Percentiles rank a stretch among this genome's conserved stretches.
Conservation (phyloP, 176 grass and related monocot genomes). For the Triticum monococcum region DNA sequence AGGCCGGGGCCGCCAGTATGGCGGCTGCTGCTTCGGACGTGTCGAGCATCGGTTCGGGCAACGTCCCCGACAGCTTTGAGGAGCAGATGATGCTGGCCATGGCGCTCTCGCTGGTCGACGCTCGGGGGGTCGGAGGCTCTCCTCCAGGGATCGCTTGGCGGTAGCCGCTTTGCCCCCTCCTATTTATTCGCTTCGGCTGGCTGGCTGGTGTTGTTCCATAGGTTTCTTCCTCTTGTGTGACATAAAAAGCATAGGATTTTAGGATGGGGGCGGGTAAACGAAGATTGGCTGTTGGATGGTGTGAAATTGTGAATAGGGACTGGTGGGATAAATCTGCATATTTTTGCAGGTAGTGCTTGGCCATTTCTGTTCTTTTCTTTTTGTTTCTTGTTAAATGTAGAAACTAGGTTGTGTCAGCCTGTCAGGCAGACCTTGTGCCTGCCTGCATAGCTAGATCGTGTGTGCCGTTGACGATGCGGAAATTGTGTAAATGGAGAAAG, state of each 20-base stretch:
- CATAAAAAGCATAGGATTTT: conserved; percentile 27
- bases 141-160: conserved; percentile 42
- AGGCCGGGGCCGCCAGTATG: conserved; percentile 27
- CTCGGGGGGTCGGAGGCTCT: conserved; percentile 39
- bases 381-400: background rate
- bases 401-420: background rate
- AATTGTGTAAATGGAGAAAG: background rate
- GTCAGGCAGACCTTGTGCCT: background rate
- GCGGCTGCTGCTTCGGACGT: conserved; percentile 13
- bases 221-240: conserved; percentile 22
- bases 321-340: conserved; percentile 28
- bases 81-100: conserved; percentile 95
- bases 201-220: conserved; percentile 16
- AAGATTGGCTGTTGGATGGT: background rate
- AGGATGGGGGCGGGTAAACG: background rate
- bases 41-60: conserved; percentile 19
- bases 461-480: background rate
- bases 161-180: conserved; percentile 7
- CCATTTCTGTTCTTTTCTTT: no score
- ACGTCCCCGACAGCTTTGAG: conserved; percentile 81
- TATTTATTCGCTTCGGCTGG: conserved; percentile 20
- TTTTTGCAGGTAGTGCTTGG: conserved; percentile 25
- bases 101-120: conserved; percentile 77
- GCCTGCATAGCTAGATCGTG: background rate
- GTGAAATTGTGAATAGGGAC: conserved; percentile 27